Conservation (phyloP, 352 stramenopile genomes). For the Phytophthora citricola region DNA sequence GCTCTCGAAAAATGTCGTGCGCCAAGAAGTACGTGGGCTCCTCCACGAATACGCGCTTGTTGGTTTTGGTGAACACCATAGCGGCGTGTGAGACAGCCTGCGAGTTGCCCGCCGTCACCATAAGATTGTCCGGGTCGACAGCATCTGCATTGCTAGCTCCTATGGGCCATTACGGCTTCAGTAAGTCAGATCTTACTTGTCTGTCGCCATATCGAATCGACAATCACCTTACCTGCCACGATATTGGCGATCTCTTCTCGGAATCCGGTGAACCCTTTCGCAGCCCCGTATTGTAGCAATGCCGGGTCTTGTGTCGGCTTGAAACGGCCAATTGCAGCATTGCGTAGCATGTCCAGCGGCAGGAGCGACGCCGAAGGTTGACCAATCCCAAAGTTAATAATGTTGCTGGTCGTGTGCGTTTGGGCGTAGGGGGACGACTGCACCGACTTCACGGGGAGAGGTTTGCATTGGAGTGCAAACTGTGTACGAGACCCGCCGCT, state of each 20-base stretch:
- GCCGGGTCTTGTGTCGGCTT: constrained; percentile 52
- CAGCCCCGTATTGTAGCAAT: constrained; percentile 81
- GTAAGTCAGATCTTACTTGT: constrained; percentile 6
- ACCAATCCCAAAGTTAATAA: constrained; percentile 89
- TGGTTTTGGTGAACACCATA: constrained; percentile 71
- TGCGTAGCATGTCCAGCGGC: constrained; percentile 67
- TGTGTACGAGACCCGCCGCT: constrained; percentile 3
- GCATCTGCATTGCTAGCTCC: constrained; percentile 1
- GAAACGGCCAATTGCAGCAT: constrained; percentile 58
- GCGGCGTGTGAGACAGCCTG: constrained; percentile 91
- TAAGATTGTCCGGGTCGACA: constrained; percentile 62
- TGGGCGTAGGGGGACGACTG: constrained; percentile 77
- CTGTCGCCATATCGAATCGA: constrained; percentile 10
- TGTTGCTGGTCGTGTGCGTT: constrained; percentile 57
- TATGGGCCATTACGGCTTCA: constrained; percentile 2
- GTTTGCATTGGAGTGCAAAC: constrained; percentile 2
- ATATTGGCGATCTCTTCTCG: constrained; percentile 69
- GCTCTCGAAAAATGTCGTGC: constrained; percentile 91
- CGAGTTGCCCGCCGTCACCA: constrained; percentile 92
- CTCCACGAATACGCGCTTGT: constrained; percentile 91
- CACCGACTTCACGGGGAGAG: constrained; percentile 35
- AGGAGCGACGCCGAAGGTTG: constrained; percentile 83
- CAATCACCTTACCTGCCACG: constrained; percentile 44
- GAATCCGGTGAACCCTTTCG: constrained; percentile 74
- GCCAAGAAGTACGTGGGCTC: constrained; percentile 94